These are phyloP conservation scores for Takashimella koratensis DNA, from an alignment of 1,284 basidiomycete genomes.

Conservation along the genomic window DNA sequence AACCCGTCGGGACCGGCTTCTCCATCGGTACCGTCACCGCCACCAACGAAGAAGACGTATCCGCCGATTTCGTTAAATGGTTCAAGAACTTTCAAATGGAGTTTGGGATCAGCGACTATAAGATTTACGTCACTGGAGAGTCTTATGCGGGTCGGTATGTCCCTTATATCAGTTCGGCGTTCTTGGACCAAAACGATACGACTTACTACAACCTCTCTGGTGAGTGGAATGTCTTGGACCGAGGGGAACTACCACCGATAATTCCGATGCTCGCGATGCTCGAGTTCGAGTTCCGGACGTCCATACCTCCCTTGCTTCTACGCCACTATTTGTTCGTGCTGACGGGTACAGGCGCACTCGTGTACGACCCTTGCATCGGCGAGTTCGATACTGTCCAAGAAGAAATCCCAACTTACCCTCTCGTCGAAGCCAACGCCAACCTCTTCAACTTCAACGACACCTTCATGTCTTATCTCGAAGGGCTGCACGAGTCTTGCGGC, in stretches of 20 bases:
- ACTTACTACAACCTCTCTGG: constrained; percentile 20
- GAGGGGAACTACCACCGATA: not conserved
- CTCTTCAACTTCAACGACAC: constrained; percentile 48
- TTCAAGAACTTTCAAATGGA: constrained; percentile 20
- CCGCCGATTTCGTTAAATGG: constrained; percentile 35
- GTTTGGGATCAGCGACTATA: constrained; percentile 24
- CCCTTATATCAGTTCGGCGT: constrained; percentile 45
- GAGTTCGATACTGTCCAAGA: constrained; percentile 57
- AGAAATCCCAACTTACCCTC: constrained; percentile 57
- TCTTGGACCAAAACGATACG: constrained; percentile 24
- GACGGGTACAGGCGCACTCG: constrained; percentile 27
- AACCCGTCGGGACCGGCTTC: constrained; percentile 78
- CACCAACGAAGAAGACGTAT: constrained; percentile 42
- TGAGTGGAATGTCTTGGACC: constrained; percentile 1
- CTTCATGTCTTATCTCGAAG: constrained; percentile 60
- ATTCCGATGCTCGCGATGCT: no score
- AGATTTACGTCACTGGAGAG: constrained; percentile 36
- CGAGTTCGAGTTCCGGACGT: no score
- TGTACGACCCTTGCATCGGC: constrained; percentile 30
- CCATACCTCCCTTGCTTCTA: constrained; percentile 6
- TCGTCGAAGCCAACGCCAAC: constrained; percentile 10
- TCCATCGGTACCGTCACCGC: constrained; percentile 68
- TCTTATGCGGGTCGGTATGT: constrained; percentile 49
- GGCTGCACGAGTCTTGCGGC: constrained; percentile 56
- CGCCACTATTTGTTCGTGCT: not conserved